Conservation (phyloP, 148 eudicot species). For the Linanthus parryae region DNA sequence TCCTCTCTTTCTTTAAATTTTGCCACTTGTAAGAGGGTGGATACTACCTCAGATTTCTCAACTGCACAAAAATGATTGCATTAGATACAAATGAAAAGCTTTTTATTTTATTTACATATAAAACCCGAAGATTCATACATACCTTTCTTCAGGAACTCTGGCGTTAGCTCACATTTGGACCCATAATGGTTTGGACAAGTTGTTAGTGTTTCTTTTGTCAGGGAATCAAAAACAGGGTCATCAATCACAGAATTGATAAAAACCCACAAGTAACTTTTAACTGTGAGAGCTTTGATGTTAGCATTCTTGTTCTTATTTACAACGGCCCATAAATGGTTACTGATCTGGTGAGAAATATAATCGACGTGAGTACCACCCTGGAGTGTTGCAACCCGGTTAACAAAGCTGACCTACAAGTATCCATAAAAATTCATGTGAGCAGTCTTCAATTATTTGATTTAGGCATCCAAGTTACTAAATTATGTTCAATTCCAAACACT, state of each 20-base stretch:
- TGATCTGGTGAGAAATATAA: conserved; percentile 58
- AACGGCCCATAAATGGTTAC: conserved; percentile 33
- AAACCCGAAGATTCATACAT: background rate
- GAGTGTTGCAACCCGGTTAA: conserved; percentile 67
- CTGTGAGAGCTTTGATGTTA: conserved; percentile 49
- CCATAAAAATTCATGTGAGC: too few species aligned
- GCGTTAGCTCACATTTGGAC: conserved; percentile 53
- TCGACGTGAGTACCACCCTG: conserved; percentile 96
- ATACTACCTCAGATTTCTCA: conserved; percentile 53
- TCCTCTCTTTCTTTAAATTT: conserved; percentile 61
- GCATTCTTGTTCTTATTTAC: conserved; percentile 58
- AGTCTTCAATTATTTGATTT: background rate
- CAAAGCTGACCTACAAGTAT: conserved; percentile 93
- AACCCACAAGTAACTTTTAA: conserved; percentile 76
- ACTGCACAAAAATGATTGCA: too few species aligned
- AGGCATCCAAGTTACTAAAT: background rate
- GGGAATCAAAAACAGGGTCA: conserved; percentile 96
- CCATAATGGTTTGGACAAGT: conserved; percentile 68
- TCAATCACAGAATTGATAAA: conserved; percentile 94
- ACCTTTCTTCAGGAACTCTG: conserved; percentile 72
- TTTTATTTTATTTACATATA: background rate
- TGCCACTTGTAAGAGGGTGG: conserved; percentile 54
- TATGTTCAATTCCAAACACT: too few species aligned
- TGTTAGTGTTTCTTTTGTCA: conserved; percentile 82
- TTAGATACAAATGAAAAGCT: too few species aligned